phyloP scores from a whole-genome alignment of 495 filamentous ascomycete genomes.

The Lasiosphaeriaceae sp. region DNA sequence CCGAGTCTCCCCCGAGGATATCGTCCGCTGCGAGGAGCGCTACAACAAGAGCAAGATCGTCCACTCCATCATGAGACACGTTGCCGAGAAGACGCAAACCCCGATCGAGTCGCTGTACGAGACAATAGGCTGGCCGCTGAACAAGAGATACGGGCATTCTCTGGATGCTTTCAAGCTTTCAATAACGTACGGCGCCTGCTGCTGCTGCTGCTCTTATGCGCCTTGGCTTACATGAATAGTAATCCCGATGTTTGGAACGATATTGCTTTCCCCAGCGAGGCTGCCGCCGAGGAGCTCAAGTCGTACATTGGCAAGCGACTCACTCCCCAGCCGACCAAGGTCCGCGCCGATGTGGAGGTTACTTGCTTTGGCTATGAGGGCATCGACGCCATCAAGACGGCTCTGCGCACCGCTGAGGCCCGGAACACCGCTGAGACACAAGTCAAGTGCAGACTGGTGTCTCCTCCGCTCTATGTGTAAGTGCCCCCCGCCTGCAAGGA shows the following conservation, averaged over 20 bases:
- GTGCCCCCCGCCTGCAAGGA: constrained; percentile 11
- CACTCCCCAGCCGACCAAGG: constrained; percentile 95
- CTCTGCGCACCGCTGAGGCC: constrained; percentile 81
- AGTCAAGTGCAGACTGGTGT: constrained; percentile 96
- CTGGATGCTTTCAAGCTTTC: constrained; percentile 98
- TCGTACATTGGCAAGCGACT: constrained; percentile 93
- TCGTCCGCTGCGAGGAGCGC: constrained; percentile 94
- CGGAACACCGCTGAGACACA: constrained; percentile 83
- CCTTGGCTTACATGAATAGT: constrained; percentile 37
- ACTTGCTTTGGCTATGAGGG: constrained; percentile 98
- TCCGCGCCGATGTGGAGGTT: constrained; percentile 95
- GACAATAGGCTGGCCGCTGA: constrained; percentile 92
- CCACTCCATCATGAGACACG: constrained; percentile 95
- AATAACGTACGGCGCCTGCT: constrained; percentile 73
- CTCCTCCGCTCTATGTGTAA: constrained; percentile 85
- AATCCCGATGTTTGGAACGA: constrained; percentile 96
- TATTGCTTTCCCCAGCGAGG: constrained; percentile 78
- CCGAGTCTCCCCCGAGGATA: constrained; percentile 94
- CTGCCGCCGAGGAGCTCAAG: constrained; percentile 82
- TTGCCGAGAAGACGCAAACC: constrained; percentile 91
- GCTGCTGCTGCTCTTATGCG: not conserved
- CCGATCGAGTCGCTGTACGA: constrained; percentile 92
- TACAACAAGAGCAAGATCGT: constrained; percentile 99
- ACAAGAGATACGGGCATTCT: constrained; percentile 94
- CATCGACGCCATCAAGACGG: constrained; percentile 94